Evolutionary conservation across 441 rosid species (phyloP), one percentile per base, ranked within the genome.

Genomic region (Monsonia emarginata): DNA sequence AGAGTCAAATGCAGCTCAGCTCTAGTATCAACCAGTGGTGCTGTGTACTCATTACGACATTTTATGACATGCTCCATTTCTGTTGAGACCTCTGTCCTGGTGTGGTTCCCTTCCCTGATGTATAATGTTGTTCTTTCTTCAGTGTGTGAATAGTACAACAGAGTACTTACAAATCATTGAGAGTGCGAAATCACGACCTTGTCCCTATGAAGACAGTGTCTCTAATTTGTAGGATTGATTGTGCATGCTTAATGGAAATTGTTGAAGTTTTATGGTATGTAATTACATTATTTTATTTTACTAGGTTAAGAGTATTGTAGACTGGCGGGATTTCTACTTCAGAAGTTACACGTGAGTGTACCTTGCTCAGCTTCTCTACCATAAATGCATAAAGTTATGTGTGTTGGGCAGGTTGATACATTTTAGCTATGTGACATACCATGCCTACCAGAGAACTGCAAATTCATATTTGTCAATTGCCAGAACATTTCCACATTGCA

Each of bases 221-320:
- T 32, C 36, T 32, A 32, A 32, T 32, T 32, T 32, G 8, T 32
- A 32, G 36, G 36, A 32, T 32, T 0, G n/a, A n/a, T n/a, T n/a
- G n/a, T 57, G 19, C 48, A 44, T 22, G 14, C 9, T 22, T 21
- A 19, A 8, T 46, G 65, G 60, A 28, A 26, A 24, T 8, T 27
- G 6, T 30, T 59, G 32, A 42, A 58, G 40, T 18, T 65, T 64
- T 42, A n/a, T 19, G 25, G 26, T 22, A 22, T 65, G 64, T 32
- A 61, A 36, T 71, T 63, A 3, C 25, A 9, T 6, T 61, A 30
- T 78, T 72, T 63, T 32, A 54, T 62, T 42, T 63, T 72, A 71
- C 63, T 64, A 90, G 98, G 94, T 92, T 79, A 88, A 87, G 82
- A 87, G 96, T 81, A 71, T 92, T 40, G 89, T 92, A n/a, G 94